These are phyloP conservation scores for Berberis thunbergii DNA, from an alignment of 164 flowering plant species.

Conservation along the genomic window DNA sequence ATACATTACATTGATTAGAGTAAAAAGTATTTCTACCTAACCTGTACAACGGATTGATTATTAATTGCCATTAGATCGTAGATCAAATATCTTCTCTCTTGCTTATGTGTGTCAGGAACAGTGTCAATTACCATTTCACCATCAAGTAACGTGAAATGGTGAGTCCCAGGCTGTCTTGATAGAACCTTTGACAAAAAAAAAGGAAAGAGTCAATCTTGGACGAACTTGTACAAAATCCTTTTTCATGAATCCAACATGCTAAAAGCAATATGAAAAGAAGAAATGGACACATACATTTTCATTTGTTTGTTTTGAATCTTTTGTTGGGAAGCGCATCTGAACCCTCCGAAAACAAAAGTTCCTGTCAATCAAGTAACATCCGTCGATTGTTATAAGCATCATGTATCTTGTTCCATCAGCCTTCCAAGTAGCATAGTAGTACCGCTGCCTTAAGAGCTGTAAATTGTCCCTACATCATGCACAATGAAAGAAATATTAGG, in stretches of 20 bases:
- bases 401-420: slow-evolving; percentile 98
- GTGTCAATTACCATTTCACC: slow-evolving; percentile 99
- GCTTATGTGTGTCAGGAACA: slow-evolving; percentile 59
- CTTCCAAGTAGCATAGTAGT: slow-evolving; percentile 99
- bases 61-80: slow-evolving; percentile 87
- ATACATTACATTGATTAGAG: too few relatives aligned
- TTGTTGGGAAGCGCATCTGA: slow-evolving; percentile 82
- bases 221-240: neutral
- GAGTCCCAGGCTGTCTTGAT: slow-evolving; percentile 36
- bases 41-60: slow-evolving; percentile 29
- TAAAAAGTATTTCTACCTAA: too few relatives aligned
- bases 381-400: slow-evolving; percentile 89
- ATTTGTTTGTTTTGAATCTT: slow-evolving; percentile 25
- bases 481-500: neutral
- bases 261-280: neutral
- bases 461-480: slow-evolving; percentile 60
- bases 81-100: slow-evolving; percentile 90
- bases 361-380: slow-evolving; percentile 87
- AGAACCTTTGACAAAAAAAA: slow-evolving; percentile 32
- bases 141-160: slow-evolving; percentile 85
- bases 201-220: slow-evolving; percentile 8
- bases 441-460: slow-evolving; percentile 75
- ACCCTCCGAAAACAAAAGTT: slow-evolving; percentile 78
- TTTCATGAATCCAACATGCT: neutral
- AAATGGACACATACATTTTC: slow-evolving; percentile 16